These are phyloP conservation scores for Alternaria tenuissima DNA, from an alignment of 2,329 filamentous ascomycete genomes.

Conservation along the genomic window DNA sequence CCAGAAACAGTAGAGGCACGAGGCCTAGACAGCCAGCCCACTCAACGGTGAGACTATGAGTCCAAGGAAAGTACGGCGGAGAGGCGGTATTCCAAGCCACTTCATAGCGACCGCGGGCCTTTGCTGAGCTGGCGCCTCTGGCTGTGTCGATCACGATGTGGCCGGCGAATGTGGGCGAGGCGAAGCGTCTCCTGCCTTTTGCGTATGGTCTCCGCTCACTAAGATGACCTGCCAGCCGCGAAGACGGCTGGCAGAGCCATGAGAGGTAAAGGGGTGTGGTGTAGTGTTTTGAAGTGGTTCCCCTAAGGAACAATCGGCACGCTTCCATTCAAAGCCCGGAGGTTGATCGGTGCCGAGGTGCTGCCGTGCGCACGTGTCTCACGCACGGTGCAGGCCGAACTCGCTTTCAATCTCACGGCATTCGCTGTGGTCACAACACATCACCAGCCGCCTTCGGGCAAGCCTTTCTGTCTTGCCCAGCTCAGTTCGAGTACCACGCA, in stretches of 20 bases:
- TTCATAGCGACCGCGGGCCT: constrained; percentile 16
- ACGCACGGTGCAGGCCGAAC: not conserved
- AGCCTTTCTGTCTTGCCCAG: not conserved
- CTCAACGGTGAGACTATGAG: not conserved
- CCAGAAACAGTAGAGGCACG: not conserved
- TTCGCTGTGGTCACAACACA: constrained; percentile 1
- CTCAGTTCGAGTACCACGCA: not conserved
- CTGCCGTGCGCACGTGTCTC: constrained; percentile 1
- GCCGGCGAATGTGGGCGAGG: not conserved
- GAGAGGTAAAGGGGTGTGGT: not conserved
- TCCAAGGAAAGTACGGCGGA: not conserved
- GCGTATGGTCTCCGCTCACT: constrained; percentile 15
- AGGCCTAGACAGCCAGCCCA: not conserved
- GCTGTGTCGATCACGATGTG: constrained; percentile 16
- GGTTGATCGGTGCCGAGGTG: not conserved
- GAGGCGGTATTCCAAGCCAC: constrained; percentile 8
- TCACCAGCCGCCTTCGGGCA: not conserved
- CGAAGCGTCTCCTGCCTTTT: constrained; percentile 20
- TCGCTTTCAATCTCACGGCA: not conserved
- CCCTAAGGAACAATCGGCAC: not conserved
- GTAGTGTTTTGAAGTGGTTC: constrained; percentile 2
- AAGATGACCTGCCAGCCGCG: not conserved
- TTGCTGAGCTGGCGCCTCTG: constrained; percentile 10
- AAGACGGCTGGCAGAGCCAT: not conserved
- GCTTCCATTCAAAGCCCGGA: not conserved